Percentiles rank a stretch among this genome's conserved stretches.
Conservation (phyloP, 2,329 filamentous ascomycete genomes). For the Balansia obtecta region DNA sequence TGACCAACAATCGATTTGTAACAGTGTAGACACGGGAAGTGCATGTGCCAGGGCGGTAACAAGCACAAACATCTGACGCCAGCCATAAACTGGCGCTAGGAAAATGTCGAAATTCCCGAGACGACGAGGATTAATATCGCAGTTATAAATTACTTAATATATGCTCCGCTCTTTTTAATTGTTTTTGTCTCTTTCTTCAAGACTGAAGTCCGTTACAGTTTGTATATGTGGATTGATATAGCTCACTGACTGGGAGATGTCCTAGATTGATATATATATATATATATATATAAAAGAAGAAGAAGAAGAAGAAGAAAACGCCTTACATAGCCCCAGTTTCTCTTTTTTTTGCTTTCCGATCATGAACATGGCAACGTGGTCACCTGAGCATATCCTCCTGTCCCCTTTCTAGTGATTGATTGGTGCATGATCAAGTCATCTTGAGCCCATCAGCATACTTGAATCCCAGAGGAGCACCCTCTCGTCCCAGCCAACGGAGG, state of each 20-base stretch:
- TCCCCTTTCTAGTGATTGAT: not conserved
- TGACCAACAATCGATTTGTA: slow-evolving; percentile 1
- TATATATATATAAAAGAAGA: no score
- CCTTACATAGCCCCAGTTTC: not conserved
- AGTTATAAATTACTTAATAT: not conserved
- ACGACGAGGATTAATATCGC: slow-evolving; percentile 1
- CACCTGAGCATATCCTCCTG: no score
- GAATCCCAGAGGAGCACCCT: slow-evolving; percentile 87
- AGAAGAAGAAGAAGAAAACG: not conserved
- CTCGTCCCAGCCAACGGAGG: slow-evolving; percentile 91
- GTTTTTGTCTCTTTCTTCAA: no score
- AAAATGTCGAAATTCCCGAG: slow-evolving; percentile 2
- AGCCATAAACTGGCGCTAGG: not conserved
- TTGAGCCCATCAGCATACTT: slow-evolving; percentile 30
- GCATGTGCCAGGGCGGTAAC: not conserved
- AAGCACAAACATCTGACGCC: not conserved
- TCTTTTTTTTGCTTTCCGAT: not conserved
- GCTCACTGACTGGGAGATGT: no score
- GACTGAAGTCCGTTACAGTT: no score
- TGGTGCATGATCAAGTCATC: slow-evolving; percentile 7
- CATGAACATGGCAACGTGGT: not conserved
- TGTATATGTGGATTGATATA: no score
- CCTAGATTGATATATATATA: no score
- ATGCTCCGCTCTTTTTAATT: not conserved
- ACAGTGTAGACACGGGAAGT: not conserved